phyloP scores from a whole-genome alignment of 1,284 basidiomycete genomes.

The Paramarasmius palmivorus region DNA sequence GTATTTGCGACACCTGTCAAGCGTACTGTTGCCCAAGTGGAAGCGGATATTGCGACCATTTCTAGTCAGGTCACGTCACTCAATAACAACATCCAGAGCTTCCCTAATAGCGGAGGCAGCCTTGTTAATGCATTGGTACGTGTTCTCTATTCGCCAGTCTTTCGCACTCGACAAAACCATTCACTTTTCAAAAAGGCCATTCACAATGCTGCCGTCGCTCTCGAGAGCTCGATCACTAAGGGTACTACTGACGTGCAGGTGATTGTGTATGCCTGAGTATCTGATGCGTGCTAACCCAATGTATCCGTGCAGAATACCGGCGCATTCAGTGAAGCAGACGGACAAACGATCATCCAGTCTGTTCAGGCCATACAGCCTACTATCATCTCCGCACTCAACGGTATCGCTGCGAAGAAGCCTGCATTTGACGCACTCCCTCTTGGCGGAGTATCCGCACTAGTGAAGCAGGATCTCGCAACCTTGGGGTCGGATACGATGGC shows the following conservation, averaged over 20 bases:
- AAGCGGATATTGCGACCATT: slow-evolving; percentile 30
- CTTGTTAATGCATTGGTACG: slow-evolving; percentile 9
- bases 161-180: not conserved
- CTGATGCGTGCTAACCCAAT: too few relatives aligned
- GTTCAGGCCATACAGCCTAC: slow-evolving; percentile 27
- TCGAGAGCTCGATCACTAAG: slow-evolving; percentile 24
- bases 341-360: slow-evolving; percentile 23
- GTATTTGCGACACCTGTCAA: slow-evolving; percentile 13
- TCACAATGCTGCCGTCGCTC: slow-evolving; percentile 25
- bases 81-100: slow-evolving; percentile 28
- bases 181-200: slow-evolving; percentile 24
- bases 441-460: slow-evolving; percentile 13
- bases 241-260: slow-evolving; percentile 27
- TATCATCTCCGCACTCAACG: slow-evolving; percentile 26
- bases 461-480: slow-evolving; percentile 25
- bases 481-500: slow-evolving; percentile 24
- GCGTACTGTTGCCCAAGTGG: slow-evolving; percentile 25
- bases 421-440: slow-evolving; percentile 21
- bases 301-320: not conserved
- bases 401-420: slow-evolving; percentile 31
- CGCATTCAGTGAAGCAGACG: slow-evolving; percentile 19
- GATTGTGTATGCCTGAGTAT: too few relatives aligned
- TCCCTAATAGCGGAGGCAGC: slow-evolving; percentile 30
- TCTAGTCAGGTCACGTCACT: slow-evolving; percentile 27
- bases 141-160: not conserved